Evolutionary conservation across 2,329 filamentous ascomycete genomes (phyloP), one percentile per base, ranked within the genome.

Genomic region (Ploettnerulaceae sp.): DNA sequence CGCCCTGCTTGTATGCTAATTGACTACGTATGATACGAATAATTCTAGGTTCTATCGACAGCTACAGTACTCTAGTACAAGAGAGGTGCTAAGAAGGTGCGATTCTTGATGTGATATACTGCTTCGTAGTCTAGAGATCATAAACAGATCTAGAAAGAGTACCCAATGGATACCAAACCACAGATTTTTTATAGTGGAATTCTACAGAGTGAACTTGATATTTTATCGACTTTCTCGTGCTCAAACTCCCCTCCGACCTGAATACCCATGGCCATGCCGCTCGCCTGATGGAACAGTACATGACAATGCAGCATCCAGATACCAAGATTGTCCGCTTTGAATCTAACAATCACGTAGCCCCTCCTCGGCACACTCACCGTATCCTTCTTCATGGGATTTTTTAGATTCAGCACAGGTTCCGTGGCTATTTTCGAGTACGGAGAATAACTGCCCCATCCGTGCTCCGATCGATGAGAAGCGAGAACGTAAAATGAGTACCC

Each of bases 281-380:
- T 67, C 1, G 64, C 68, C 47, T 61, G 57, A 31, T 66, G 66
- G 57, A 65, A 68, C 4, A 67, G 47, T 1, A 67, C 59, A 55
- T 75, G 72, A 21, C 71, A 73, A 48, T 72, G 70, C 40, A 76
- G 62, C 7, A 72, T 68, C 73, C 73, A 77, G 6, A 76, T 60
- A 2, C 74, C 74, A 1, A 71, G 69, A 56, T 76, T 77, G 41
- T 75, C 69, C 5, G 68, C 65, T 6, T 65, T 59, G 58, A 72
- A 70, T 21, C 74, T 72, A n/a, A 73, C 42, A 12, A 72, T 66
- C 8, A 69, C 60, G 57, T 72, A 69, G n/a, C 59, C 64, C 22
- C 65, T 69, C 2, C 47, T 45, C 12, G 49, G 51, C 1, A 59
- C 52, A 11, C 26, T 67, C 14, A 75, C 66, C 0, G 72, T 73